Conservation (phyloP, 2,329 filamentous ascomycete species). For the Tolypocladium ovalisporum region DNA sequence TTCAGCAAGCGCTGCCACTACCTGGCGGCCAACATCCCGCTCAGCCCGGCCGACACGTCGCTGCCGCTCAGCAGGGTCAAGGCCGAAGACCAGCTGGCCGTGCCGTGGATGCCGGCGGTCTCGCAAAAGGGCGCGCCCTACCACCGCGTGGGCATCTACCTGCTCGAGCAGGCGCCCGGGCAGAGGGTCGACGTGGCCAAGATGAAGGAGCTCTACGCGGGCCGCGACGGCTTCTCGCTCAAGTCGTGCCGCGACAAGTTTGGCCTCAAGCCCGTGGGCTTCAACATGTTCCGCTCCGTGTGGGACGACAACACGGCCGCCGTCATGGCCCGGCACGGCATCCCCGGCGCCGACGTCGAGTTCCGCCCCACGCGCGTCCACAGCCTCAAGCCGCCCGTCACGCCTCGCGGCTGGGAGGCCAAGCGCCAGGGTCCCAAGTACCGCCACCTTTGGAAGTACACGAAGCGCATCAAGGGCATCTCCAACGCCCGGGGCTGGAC, state of each 20-base stretch:
- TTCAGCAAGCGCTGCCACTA: constrained; percentile 82
- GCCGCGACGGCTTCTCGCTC: constrained; percentile 61
- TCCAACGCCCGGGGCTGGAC: constrained; percentile 31
- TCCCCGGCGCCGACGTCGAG: constrained; percentile 71
- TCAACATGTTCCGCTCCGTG: constrained; percentile 74
- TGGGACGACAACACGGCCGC: constrained; percentile 85
- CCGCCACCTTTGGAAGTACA: constrained; percentile 54
- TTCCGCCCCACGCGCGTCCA: constrained; percentile 72
- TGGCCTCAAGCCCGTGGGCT: constrained; percentile 61
- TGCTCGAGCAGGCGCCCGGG: constrained; percentile 67
- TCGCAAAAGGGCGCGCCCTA: constrained; percentile 86
- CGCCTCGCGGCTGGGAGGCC: constrained; percentile 54
- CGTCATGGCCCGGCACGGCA: constrained; percentile 71
- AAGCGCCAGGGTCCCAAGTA: constrained; percentile 56
- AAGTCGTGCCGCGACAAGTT: constrained; percentile 65
- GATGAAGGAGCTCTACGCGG: constrained; percentile 40
- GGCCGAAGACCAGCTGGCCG: constrained; percentile 53
- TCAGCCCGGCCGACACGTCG: constrained; percentile 41
- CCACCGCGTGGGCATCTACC: constrained; percentile 74
- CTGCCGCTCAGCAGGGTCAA: constrained; percentile 55
- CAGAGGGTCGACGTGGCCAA: constrained; percentile 43
- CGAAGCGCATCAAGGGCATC: constrained; percentile 41
- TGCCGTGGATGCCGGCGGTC: constrained; percentile 76
- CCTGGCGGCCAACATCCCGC: constrained; percentile 57
- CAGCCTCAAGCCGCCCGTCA: constrained; percentile 50